These are phyloP conservation scores for Sordariomycetes sp. DNA, from an alignment of 2,329 filamentous ascomycete genomes.

Conservation along the genomic window DNA sequence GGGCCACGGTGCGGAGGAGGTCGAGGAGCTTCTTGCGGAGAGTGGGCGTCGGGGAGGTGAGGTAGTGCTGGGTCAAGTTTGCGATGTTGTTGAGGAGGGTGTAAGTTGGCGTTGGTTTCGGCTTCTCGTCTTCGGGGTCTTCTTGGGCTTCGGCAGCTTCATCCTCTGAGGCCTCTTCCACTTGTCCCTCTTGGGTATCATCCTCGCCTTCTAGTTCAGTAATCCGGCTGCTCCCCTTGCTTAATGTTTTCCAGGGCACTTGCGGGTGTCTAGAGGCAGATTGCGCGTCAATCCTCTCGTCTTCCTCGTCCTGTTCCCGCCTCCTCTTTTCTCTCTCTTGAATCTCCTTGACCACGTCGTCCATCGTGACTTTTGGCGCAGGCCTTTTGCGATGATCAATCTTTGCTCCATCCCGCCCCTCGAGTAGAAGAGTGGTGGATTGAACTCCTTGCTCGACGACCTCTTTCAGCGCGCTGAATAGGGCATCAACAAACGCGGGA, in stretches of 20 bases:
- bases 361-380: conserved; percentile 22
- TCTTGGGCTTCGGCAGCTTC: conserved; percentile 22
- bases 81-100: conserved; percentile 73
- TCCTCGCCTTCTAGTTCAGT: conserved; percentile 11
- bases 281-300: conserved; percentile 21
- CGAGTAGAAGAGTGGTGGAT: conserved; percentile 36
- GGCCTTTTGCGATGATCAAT: conserved; percentile 31
- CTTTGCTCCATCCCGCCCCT: conserved; percentile 20
- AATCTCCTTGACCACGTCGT: conserved; percentile 44
- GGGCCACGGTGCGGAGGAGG: conserved; percentile 62
- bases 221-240: conserved; percentile 6
- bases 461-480: conserved; percentile 75
- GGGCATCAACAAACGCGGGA: conserved; percentile 67
- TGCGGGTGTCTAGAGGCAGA: conserved; percentile 19
- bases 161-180: conserved; percentile 13
- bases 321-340: conserved; percentile 38
- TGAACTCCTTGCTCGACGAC: conserved; percentile 75
- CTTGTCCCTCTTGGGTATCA: conserved; percentile 10
- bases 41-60: conserved; percentile 72
- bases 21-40: conserved; percentile 70
- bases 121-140: conserved; percentile 24
- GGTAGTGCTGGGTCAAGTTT: conserved; percentile 76
- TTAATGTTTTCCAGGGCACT: conserved; percentile 18
- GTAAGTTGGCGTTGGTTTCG: conserved; percentile 68
- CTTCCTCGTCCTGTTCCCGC: conserved; percentile 20